phyloP scores from a whole-genome alignment of 2,329 filamentous ascomycete genomes.

The Pseudocercospora fijiensis region DNA sequence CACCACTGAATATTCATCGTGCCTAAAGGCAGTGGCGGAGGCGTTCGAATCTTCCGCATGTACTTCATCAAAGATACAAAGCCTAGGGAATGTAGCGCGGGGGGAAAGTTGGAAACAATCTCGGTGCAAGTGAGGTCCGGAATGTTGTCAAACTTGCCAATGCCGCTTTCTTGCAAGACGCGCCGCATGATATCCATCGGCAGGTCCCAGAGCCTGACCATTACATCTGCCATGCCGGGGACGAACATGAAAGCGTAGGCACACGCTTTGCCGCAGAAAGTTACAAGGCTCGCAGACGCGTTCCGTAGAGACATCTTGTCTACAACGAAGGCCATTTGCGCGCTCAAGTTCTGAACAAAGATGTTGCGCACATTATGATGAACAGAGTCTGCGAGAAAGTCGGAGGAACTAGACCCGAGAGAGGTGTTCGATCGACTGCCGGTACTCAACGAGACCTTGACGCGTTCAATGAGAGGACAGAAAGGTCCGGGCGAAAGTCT shows the following conservation, averaged over 20 bases:
- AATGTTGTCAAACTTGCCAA: slow-evolving; percentile 55
- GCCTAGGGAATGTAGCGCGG: slow-evolving; percentile 59
- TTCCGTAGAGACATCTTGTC: slow-evolving; percentile 83
- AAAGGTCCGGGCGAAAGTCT: slow-evolving; percentile 68
- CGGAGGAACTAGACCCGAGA: slow-evolving; percentile 53
- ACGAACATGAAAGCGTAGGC: slow-evolving; percentile 94
- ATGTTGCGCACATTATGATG: slow-evolving; percentile 87
- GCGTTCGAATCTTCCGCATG: slow-evolving; percentile 61
- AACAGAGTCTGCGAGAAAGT: slow-evolving; percentile 72
- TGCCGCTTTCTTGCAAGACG: slow-evolving; percentile 66
- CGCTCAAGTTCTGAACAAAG: slow-evolving; percentile 76
- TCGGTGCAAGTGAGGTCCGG: slow-evolving; percentile 54
- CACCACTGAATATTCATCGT: slow-evolving; percentile 78
- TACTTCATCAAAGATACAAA: slow-evolving; percentile 63
- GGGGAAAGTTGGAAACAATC: slow-evolving; percentile 69
- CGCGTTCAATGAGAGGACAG: slow-evolving; percentile 60
- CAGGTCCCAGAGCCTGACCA: slow-evolving; percentile 77
- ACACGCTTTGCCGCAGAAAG: slow-evolving; percentile 85
- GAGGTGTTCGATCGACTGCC: slow-evolving; percentile 58
- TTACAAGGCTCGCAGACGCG: slow-evolving; percentile 64
- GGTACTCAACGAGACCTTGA: slow-evolving; percentile 45
- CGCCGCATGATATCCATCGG: slow-evolving; percentile 68
- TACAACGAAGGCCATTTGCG: slow-evolving; percentile 82
- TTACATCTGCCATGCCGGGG: slow-evolving; percentile 77
- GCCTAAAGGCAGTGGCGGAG: slow-evolving; percentile 65